These are phyloP conservation scores for Cotoneaster glaucophyllus DNA, from an alignment of 306 rosid species.

Conservation along the genomic window DNA sequence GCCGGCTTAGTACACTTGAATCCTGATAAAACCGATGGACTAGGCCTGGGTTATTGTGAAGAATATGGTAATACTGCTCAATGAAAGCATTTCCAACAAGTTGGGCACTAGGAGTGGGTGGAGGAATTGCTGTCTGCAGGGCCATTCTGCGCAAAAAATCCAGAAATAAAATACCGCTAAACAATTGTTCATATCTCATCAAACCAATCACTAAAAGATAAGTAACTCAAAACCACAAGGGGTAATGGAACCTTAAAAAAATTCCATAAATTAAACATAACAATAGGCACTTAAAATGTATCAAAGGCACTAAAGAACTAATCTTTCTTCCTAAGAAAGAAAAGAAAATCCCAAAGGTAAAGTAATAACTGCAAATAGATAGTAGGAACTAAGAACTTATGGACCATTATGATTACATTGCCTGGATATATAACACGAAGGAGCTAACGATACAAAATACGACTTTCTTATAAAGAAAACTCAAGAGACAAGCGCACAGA, in stretches of 20 bases:
- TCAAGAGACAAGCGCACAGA: background rate
- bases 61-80: conserved; percentile 76
- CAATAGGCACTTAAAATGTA: background rate
- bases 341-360: background rate
- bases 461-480: background rate
- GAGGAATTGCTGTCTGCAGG: conserved; percentile 39
- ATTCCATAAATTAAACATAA: background rate
- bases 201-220: conserved; percentile 8
- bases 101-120: conserved; percentile 46
- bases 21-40: conserved; percentile 70
- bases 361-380: background rate
- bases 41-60: conserved; percentile 63
- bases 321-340: background rate
- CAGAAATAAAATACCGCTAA: background rate
- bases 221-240: background rate
- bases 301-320: background rate
- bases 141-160: conserved; percentile 46
- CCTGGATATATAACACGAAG: background rate
- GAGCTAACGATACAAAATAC: background rate
- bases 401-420: background rate
- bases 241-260: background rate
- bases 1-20: conserved; percentile 64
- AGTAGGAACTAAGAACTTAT: background rate
- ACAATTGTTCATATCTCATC: conserved; percentile 5
- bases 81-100: conserved; percentile 74